Evolutionary conservation across 2,329 filamentous ascomycete species (phyloP).

Genomic region (Torrubiellomyces zombiae): DNA sequence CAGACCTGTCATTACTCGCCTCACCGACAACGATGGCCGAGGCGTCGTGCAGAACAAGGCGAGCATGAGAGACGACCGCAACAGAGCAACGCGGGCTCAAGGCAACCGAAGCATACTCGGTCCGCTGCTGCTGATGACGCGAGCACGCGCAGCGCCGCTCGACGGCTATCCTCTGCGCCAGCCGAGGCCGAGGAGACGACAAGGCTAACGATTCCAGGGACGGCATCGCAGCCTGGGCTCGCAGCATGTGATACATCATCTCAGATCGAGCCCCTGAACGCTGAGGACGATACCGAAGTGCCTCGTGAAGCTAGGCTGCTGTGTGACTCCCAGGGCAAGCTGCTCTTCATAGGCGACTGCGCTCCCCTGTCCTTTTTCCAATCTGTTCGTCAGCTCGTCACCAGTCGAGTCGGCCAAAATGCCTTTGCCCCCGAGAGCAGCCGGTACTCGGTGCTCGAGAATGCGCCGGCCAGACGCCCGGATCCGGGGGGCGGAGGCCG

Average conservation of each 20-base stretch:
- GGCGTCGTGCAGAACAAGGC: slow-evolving; percentile 4
- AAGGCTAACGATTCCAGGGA: too few species aligned
- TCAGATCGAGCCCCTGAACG: too few species aligned
- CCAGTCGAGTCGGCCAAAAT: slow-evolving; percentile 26
- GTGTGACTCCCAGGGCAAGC: slow-evolving; percentile 33
- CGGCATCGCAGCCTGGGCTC: too few species aligned
- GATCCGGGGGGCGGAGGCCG: too few species aligned
- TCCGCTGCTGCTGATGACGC: too few species aligned
- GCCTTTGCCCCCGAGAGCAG: slow-evolving; percentile 35
- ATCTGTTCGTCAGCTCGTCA: slow-evolving; percentile 35
- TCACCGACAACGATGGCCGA: slow-evolving; percentile 20
- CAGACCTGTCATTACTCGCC: slow-evolving; percentile 31
- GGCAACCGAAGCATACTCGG: too few species aligned
- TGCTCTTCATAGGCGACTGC: slow-evolving; percentile 40
- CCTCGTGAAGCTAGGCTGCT: slow-evolving; percentile 34
- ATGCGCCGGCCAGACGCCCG: slow-evolving; percentile 19
- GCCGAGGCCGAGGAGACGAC: too few species aligned
- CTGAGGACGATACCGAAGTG: slow-evolving; percentile 37
- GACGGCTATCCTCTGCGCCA: too few species aligned
- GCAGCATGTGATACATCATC: too few species aligned
- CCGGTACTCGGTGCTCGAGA: slow-evolving; percentile 32
- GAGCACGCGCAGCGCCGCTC: too few species aligned
- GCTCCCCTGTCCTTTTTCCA: slow-evolving; percentile 39
- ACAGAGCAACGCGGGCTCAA: not conserved
- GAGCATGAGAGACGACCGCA: slow-evolving; percentile 1